Conservation (phyloP, 352 stramenopile species). For the Globisporangium cylindrosporum region DNA sequence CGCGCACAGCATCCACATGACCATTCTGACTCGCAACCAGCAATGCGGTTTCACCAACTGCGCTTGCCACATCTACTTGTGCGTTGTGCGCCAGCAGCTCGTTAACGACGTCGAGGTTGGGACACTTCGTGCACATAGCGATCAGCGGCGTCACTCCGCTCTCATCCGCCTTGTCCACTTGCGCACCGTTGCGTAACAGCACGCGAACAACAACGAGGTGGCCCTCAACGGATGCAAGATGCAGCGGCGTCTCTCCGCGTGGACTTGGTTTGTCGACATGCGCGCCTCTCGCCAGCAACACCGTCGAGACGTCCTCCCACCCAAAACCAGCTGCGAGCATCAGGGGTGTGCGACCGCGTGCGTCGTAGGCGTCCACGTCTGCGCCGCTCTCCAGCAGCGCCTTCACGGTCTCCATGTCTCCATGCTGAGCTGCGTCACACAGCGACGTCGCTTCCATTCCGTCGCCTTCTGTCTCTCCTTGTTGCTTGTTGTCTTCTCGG, state of each 20-base stretch:
- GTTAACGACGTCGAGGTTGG: not conserved
- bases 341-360: too few relatives aligned
- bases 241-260: conserved; percentile 1
- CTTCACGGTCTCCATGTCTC: not conserved
- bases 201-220: not conserved
- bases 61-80: not conserved
- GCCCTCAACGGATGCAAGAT: not conserved
- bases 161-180: not conserved
- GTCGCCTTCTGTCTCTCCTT: not conserved
- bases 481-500: not conserved
- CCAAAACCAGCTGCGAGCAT: too few relatives aligned
- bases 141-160: not conserved
- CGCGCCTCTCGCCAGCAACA: not conserved
- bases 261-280: not conserved
- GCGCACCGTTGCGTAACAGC: not conserved
- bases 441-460: not conserved
- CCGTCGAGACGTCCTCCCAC: too few relatives aligned
- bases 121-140: not conserved
- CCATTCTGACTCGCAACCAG: not conserved
- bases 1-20: not conserved
- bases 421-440: not conserved
- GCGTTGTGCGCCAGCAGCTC: not conserved
- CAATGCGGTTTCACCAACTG: not conserved
- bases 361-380: too few relatives aligned
- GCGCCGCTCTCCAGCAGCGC: conserved; percentile 38